A percentile compares a stretch with the other conserved stretches of the same genome.
Conservation (phyloP, 768 basidiomycete species). For the Mycena vitilis region DNA sequence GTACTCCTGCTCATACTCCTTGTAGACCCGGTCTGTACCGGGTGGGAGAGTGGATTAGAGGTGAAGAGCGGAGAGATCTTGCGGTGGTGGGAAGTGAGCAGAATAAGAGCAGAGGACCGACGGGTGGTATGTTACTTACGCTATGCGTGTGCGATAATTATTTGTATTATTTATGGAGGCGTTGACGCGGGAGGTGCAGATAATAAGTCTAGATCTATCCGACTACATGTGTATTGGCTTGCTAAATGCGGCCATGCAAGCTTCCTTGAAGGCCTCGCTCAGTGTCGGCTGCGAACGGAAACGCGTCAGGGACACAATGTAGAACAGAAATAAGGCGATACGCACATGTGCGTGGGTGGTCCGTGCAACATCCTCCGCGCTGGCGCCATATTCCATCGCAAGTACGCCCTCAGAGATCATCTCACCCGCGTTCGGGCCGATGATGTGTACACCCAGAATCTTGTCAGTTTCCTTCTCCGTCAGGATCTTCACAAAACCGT, state of each 20-base stretch:
- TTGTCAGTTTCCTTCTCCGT: constrained; percentile 96
- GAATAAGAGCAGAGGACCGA: too few species aligned
- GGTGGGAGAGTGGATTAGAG: not conserved
- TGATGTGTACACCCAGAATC: constrained; percentile 94
- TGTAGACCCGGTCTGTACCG: too few species aligned
- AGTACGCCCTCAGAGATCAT: constrained; percentile 93
- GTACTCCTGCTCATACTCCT: too few species aligned
- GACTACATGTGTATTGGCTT: constrained; percentile 75
- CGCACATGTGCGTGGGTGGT: constrained; percentile 93
- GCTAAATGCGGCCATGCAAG: constrained; percentile 85
- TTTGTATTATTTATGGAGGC: too few species aligned
- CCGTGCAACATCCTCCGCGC: constrained; percentile 92
- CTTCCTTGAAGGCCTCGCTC: constrained; percentile 96
- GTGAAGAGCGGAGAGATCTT: not conserved
- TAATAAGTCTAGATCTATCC: too few species aligned
- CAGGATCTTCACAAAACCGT: constrained; percentile 95
- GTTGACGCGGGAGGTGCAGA: too few species aligned
- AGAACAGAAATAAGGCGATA: constrained; percentile 37
- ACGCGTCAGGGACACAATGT: constrained; percentile 15
- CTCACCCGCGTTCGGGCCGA: constrained; percentile 96
- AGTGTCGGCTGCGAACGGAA: constrained; percentile 71
- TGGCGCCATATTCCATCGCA: constrained; percentile 96
- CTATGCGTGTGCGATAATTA: too few species aligned
- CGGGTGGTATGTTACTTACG: too few species aligned
- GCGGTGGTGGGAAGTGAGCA: not conserved